Evolutionary conservation across 768 basidiomycete species (phyloP), one percentile per base, ranked within the genome.

Genomic region (Leccinum uliginosum): DNA sequence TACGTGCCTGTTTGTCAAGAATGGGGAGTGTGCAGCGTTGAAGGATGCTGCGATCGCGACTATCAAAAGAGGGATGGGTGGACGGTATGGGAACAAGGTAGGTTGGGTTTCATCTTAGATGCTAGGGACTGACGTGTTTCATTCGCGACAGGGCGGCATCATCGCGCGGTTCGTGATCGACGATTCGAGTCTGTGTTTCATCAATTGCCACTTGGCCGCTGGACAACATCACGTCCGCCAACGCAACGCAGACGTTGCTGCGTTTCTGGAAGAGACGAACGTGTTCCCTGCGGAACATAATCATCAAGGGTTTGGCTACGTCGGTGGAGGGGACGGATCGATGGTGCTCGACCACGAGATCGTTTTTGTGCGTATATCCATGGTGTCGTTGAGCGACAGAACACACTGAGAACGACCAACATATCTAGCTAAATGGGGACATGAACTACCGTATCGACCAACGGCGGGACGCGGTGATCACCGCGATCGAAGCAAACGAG

Each of bases 381-480:
- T 14, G 21, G 17, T 26, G 26, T 30, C 19, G 32, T 56, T 32
- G 14, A n/a, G 29, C 12, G 23, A 55, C 24, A 5, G 27, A 24
- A 43, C n/a, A 24, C 21, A 7, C 30, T 67, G 19, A 65, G 19
- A 19, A 40, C n/a, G 38, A 7, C 17, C 26, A 17, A n/a, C 32
- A 21, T 45, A 30, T 50, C 48, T 62, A 93, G 91, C 72, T 95
- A 49, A 92, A 87, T 58, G 96, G 96, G 0, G 96, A 98, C 71
- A 80, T 99, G 75, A 99, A 99, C 73, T 99, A 98, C 68, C 93
- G 96, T 45, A 95, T 98, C 62, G 95, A 98, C 71, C 86, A 90
- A 65, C 85, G 93, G 2, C 81, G 96, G 24, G 95, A 98, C 23
- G 78, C 83, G 32, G 91, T 95, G 62, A 73, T 93, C 48, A 74